Evolutionary conservation across 768 basidiomycete genomes (phyloP), one percentile per base, ranked within the genome.

Genomic region (Serendipita sp.): DNA sequence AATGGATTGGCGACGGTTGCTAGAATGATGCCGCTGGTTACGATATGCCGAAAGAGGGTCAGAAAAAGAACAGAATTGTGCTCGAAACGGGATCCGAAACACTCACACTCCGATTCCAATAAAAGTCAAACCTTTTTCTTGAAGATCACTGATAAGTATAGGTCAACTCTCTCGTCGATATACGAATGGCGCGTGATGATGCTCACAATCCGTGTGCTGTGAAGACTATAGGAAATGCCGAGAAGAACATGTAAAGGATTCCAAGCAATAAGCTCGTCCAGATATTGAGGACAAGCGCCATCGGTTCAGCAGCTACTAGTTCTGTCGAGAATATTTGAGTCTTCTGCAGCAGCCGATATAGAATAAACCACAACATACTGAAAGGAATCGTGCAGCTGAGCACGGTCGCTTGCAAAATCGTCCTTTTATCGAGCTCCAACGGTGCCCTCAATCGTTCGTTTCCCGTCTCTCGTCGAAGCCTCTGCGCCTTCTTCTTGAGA

Each of bases 301-400:
- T 91, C n/a, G 79, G 76, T 66, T 93, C 86, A 56, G 75, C 79
- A 0, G 80, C 43, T 3, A 88, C 72, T 3, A 89, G 73, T 69
- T 82, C 85, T 86, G 64, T 38, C 17, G 62, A 41, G 34, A 30
- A 41, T 7, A 38, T 5, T 7, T 38, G 14, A 38, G 14, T 14
- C 5, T 7, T 38, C 34, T 44, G 24, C 28, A 13, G 17, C 43
- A 16, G 42, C 61, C 48, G 20, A 22, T 48, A 17, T 64, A 43
- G 65, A 58, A 31, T 33, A 33, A 34, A 33, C 13, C 33, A 17
- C 34, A 30, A 73, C 85, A 61, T 69, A 88, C 88, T 74, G 70
- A 93, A 90, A 0, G 90, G 88, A 4, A 75, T 81, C 61, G 78
- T 83, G 65, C 83, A 83, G 66, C 84, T 88, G 63, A 81, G 67